Conservation (phyloP, 129 eudicot species). For the Smallanthus sonchifolius region DNA sequence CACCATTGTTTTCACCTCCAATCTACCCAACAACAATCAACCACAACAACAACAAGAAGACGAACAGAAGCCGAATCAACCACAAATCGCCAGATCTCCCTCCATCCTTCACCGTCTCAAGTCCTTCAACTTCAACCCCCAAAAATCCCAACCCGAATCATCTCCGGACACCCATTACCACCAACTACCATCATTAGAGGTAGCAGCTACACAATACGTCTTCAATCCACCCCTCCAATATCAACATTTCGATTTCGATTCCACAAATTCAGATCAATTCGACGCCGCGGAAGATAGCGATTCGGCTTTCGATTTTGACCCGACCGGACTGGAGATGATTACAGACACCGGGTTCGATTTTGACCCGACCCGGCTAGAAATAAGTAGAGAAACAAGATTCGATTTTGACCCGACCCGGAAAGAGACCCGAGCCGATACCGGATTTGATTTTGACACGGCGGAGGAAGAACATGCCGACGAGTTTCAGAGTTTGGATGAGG, state of each 20-base stretch:
- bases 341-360: conserved; percentile 21
- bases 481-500: conserved; percentile 57
- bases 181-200: conserved; percentile 18
- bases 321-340: background rate
- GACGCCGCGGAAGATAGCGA: too few relatives aligned
- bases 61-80: conserved; percentile 1
- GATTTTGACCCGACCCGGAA: conserved; percentile 15
- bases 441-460: conserved; percentile 15
- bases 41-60: conserved; percentile 3
- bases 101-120: conserved; percentile 70
- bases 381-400: background rate
- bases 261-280: background rate
- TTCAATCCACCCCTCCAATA: conserved; percentile 30
- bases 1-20: conserved; percentile 71
- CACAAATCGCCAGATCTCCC: conserved; percentile 44
- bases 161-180: conserved; percentile 13
- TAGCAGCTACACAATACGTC: conserved; percentile 38
- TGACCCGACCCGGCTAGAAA: background rate
- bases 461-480: conserved; percentile 20
- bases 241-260: conserved; percentile 33
- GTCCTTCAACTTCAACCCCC: conserved; percentile 50
- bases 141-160: conserved; percentile 31
- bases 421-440: background rate
- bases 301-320: background rate
- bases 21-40: conserved; percentile 34